Percentiles rank a stretch among this genome's conserved stretches.
phyloP scores from a whole-genome alignment of 129 eudicot species.

The Artemisia tridentata region DNA sequence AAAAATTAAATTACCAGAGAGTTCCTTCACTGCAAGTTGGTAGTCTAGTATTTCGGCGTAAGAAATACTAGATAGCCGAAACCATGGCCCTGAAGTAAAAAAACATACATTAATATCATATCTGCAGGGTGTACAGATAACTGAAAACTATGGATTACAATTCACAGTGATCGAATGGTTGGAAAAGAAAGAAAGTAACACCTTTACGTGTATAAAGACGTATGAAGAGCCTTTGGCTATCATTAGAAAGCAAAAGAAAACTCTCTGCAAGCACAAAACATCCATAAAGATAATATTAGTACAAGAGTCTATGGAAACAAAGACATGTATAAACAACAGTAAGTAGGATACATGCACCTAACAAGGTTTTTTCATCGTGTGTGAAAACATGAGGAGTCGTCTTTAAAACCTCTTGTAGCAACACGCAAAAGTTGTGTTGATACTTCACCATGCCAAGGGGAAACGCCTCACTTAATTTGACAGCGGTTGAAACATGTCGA shows the following conservation, averaged over 20 bases:
- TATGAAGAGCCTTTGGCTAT: slow-evolving; percentile 76
- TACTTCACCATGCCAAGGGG: slow-evolving; percentile 50
- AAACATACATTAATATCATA: slow-evolving; percentile 2
- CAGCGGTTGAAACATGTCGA: slow-evolving; percentile 38
- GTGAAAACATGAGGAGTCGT: slow-evolving; percentile 63
- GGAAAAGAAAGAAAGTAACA: slow-evolving; percentile 18
- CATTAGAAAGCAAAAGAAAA: slow-evolving; percentile 66
- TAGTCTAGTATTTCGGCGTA: slow-evolving; percentile 71
- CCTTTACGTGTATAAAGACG: slow-evolving; percentile 94
- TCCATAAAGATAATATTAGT: slow-evolving; percentile 4
- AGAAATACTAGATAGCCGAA: slow-evolving; percentile 65
- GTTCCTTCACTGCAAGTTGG: slow-evolving; percentile 56
- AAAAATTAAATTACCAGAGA: slow-evolving; percentile 51
- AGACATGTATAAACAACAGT: slow-evolving; percentile 2
- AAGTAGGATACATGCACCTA: slow-evolving; percentile 47
- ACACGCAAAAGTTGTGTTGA: slow-evolving; percentile 60
- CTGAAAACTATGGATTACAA: slow-evolving; percentile 5
- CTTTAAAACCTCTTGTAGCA: slow-evolving; percentile 70
- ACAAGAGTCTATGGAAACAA: slow-evolving; percentile 5
- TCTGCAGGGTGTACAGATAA: slow-evolving; percentile 2
- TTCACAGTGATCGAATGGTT: slow-evolving; percentile 7
- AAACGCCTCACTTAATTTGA: slow-evolving; percentile 32
- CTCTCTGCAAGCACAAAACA: slow-evolving; percentile 54
- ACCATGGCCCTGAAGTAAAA: slow-evolving; percentile 82
- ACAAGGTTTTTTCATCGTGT: slow-evolving; percentile 46